These are phyloP conservation scores for Silene uniflora DNA, from an alignment of 148 eudicot species.

Conservation along the genomic window DNA sequence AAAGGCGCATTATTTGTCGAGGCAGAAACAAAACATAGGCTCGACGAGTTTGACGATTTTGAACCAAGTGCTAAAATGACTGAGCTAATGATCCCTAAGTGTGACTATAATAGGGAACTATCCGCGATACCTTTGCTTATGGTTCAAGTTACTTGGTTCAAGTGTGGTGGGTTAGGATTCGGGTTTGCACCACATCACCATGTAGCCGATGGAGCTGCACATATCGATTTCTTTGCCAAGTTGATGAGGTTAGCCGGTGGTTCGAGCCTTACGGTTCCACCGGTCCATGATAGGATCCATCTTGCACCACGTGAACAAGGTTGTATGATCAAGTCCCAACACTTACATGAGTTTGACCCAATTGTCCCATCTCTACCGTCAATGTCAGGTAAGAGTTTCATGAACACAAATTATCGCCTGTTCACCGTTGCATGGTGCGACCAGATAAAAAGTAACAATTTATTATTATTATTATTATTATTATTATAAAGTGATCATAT, in stretches of 20 bases:
- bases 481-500: too few relatives aligned
- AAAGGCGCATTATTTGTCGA: conserved; percentile 13
- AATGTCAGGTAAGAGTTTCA: neutral
- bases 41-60: conserved; percentile 10
- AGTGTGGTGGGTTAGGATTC: conserved; percentile 12
- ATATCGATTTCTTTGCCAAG: conserved; percentile 5
- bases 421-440: too few relatives aligned
- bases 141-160: conserved; percentile 18
- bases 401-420: too few relatives aligned
- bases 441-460: too few relatives aligned
- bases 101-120: conserved; percentile 12
- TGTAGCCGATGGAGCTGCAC: conserved; percentile 7
- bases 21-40: conserved; percentile 5
- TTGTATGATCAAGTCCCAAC: neutral
- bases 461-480: too few relatives aligned
- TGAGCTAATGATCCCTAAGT: conserved; percentile 10
- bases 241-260: conserved; percentile 7
- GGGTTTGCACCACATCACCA: conserved; percentile 21
- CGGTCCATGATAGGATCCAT: conserved; percentile 1
- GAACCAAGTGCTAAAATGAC: neutral
- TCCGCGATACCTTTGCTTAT: conserved; percentile 6
- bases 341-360: conserved; percentile 9
- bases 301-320: neutral
- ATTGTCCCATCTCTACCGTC: conserved; percentile 1
- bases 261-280: neutral